A percentile compares a stretch with the other conserved stretches of the same genome.
phyloP scores from a whole-genome alignment of 257 asterid genomes.

The Solanum chilense region DNA sequence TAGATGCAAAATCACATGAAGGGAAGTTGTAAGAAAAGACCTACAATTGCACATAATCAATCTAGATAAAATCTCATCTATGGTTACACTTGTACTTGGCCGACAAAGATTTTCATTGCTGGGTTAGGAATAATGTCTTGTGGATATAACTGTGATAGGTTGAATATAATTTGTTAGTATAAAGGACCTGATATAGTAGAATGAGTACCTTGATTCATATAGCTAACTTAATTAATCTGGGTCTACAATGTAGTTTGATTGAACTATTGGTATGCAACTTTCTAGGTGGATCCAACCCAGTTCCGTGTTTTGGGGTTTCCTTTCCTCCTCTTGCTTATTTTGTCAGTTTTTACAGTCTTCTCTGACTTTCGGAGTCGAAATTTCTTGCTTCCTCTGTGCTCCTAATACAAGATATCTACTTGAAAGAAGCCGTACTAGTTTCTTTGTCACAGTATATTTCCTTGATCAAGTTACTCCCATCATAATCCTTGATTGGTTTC shows the following conservation, averaged over 20 bases:
- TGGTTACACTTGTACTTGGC: background rate
- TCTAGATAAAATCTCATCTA: background rate
- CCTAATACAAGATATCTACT: background rate
- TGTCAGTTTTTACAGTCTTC: background rate
- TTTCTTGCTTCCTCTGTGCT: background rate
- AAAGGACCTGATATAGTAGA: background rate
- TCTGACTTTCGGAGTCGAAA: background rate
- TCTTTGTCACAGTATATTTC: background rate
- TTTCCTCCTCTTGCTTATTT: background rate
- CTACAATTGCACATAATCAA: background rate
- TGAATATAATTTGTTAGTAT: background rate
- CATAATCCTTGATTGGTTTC: background rate
- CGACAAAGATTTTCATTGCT: background rate
- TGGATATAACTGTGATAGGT: background rate
- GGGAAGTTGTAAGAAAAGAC: background rate
- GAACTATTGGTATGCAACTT: background rate
- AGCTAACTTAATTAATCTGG: background rate
- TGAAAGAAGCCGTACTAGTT: background rate
- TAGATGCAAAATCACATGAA: background rate
- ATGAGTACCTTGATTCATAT: background rate
- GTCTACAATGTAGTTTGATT: background rate
- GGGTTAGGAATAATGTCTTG: background rate
- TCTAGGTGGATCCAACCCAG: background rate
- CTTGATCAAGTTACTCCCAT: background rate
- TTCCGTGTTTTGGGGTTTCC: background rate